Conservation (phyloP, 495 filamentous ascomycete genomes). For the Aeminium ludgeri region DNA sequence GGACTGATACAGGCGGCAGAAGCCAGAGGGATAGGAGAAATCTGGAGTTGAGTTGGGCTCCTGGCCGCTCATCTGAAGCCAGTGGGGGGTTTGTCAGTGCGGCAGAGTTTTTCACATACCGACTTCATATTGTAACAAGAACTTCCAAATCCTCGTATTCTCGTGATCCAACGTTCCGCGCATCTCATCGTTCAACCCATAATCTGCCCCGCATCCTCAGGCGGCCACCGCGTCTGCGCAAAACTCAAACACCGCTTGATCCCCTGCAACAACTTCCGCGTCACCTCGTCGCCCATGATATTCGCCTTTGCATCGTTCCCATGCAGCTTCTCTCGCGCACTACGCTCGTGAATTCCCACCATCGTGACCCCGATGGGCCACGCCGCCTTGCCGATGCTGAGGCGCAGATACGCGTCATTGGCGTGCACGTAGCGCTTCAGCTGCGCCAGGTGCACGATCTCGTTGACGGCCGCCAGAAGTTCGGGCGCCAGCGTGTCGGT, state of each 20-base stretch:
- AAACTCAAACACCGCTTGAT: slow-evolving; percentile 96
- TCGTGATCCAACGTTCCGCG: too few species aligned
- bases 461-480: slow-evolving; percentile 70
- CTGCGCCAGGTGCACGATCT: slow-evolving; percentile 85
- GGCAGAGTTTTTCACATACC: too few species aligned
- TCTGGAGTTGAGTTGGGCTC: too few species aligned
- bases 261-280: slow-evolving; percentile 88
- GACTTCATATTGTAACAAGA: too few species aligned
- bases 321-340: slow-evolving; percentile 86
- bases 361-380: slow-evolving; percentile 99
- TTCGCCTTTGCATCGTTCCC: slow-evolving; percentile 52
- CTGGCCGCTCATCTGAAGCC: too few species aligned
- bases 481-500: slow-evolving; percentile 54
- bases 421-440: slow-evolving; percentile 84
- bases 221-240: slow-evolving; percentile 91
- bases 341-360: slow-evolving; percentile 98
- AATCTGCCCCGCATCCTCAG: slow-evolving; percentile 77
- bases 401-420: slow-evolving; percentile 79
- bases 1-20: too few species aligned
- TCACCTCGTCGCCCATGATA: slow-evolving; percentile 92
- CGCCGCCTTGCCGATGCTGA: slow-evolving; percentile 96
- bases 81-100: too few species aligned
- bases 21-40: too few species aligned
- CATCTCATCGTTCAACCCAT: slow-evolving; percentile 81
- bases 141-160: too few species aligned